These are phyloP conservation scores for Aspergillus tubingensis DNA, from an alignment of 2,329 filamentous ascomycete genomes.

Conservation along the genomic window DNA sequence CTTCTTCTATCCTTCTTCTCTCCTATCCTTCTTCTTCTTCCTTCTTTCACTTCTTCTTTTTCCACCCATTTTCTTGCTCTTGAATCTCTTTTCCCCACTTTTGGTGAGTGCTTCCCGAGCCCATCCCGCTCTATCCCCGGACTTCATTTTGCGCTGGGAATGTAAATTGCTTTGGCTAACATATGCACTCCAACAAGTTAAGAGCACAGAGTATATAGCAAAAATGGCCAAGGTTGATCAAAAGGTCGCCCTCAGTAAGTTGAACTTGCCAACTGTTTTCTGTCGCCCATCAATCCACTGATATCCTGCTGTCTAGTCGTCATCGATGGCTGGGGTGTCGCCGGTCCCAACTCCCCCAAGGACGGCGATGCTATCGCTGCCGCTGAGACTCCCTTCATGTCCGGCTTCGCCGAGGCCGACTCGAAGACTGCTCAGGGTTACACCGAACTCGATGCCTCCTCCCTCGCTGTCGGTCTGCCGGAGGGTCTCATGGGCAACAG, in stretches of 20 bases:
- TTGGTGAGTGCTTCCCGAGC: constrained; percentile 13
- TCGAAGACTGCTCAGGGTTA: constrained; percentile 80
- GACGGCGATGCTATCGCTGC: constrained; percentile 94
- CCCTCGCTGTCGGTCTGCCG: constrained; percentile 89
- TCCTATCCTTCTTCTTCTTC: constrained; percentile 11
- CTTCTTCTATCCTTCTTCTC: constrained; percentile 13
- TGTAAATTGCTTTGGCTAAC: constrained; percentile 23
- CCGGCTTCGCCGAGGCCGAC: constrained; percentile 68
- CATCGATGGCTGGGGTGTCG: constrained; percentile 98
- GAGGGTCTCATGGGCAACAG: constrained; percentile 99
- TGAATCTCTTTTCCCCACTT: background rate
- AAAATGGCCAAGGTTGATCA: constrained; percentile 69
- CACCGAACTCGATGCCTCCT: constrained; percentile 92
- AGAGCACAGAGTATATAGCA: constrained; percentile 21
- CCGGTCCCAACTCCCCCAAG: constrained; percentile 75
- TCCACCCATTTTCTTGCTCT: constrained; percentile 1
- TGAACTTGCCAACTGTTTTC: constrained; percentile 25
- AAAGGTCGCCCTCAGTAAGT: constrained; percentile 67
- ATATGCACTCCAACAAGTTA: background rate
- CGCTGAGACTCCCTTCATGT: constrained; percentile 93
- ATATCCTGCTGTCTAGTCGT: constrained; percentile 66
- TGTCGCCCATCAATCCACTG: constrained; percentile 15
- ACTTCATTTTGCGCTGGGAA: constrained; percentile 16
- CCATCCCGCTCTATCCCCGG: constrained; percentile 4
- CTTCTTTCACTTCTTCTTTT: constrained; percentile 9